These are phyloP conservation scores for Elaeis guineensis DNA, from an alignment of 176 grass and related monocot species.

Conservation along the genomic window DNA sequence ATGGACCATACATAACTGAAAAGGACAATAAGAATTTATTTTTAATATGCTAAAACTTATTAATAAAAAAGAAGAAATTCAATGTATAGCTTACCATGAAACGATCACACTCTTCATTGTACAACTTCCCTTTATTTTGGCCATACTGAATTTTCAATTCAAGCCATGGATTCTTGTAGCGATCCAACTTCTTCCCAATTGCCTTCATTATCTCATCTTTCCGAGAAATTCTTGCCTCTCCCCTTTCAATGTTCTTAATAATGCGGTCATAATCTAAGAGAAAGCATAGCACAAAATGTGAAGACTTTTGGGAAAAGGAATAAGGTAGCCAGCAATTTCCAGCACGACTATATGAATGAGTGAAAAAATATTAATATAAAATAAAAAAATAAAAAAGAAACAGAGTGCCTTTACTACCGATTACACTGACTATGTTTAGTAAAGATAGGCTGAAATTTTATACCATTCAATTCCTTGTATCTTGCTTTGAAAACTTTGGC, in stretches of 20 bases:
- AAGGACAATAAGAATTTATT: background rate
- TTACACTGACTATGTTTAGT: background rate
- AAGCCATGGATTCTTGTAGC: slow-evolving; percentile 97
- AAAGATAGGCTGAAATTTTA: background rate
- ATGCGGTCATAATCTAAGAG: slow-evolving; percentile 90
- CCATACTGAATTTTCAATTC: slow-evolving; percentile 98
- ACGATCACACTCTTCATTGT: slow-evolving; percentile 98
- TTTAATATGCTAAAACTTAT: too few relatives aligned
- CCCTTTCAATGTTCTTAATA: slow-evolving; percentile 96
- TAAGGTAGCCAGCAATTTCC: background rate
- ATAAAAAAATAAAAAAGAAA: background rate
- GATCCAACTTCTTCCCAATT: slow-evolving; percentile 87
- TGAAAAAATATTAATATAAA: background rate
- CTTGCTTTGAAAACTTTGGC: slow-evolving; percentile 76
- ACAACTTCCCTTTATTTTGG: slow-evolving; percentile 94
- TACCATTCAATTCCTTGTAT: slow-evolving; percentile 95
- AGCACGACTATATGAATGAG: background rate
- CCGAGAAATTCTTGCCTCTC: slow-evolving; percentile 83
- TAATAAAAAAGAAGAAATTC: too few relatives aligned
- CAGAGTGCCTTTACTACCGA: background rate
- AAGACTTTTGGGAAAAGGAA: background rate
- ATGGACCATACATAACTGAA: slow-evolving; percentile 98
- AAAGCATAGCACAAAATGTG: slow-evolving; percentile 3
- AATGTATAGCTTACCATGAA: slow-evolving; percentile 67
- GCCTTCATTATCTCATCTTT: slow-evolving; percentile 98